Base-by-base conservation (phyloP, 2,329 filamentous ascomycete species). In the Pseudocercospora ulei region DNA sequence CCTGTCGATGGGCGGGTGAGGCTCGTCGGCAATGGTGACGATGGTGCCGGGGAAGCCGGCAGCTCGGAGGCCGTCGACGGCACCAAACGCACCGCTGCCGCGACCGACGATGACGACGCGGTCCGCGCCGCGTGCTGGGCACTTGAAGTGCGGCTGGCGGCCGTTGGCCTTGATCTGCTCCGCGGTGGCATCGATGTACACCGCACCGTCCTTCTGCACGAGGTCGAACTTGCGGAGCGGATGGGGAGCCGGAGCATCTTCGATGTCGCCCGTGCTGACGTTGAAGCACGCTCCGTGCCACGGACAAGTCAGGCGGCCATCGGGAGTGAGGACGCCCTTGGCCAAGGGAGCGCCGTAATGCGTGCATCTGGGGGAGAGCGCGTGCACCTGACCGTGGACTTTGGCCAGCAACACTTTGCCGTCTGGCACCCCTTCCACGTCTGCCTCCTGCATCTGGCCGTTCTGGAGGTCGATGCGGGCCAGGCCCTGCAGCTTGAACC, bases 211-310 rank as follows among this genome's bases (percentile, higher is more conserved):
- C 56, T 80, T 86, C 60, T 93, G 79, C 19, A 76, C 67, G 19
- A 95, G 68, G 37, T 84, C 77, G 66, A 92, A 98, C 35, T 80
- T 79, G 29, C 82, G 74, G 16, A 98, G 67, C n/a, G 82, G 72
- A 55, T 96, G 85, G 16, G 93, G 74, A 1, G 84, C 90, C 0
- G 90, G 90, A 0, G 88, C 87, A 57, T 96, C 85, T 65, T 98
- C 90, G 43, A 96, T 82, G 54, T 98, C 90, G 37, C 90, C 90
- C 4, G 82, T 92, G 39, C 73, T 72, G 47, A 84, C 76, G 47
- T 85, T 90, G 67, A 95, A 98, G 69, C 90, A 98, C 41, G 90
- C 90, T 67, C 88, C 88, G 60, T 96, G 88, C 90, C 90, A 96
- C 5, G 88, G 86, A 61, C 90, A 98, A 4, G 84, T 94, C 46